A percentile compares a stretch with the other conserved stretches of the same genome.
Evolutionary conservation across 2,329 filamentous ascomycete species (phyloP).

Genomic region (Aurifilum marmelostoma): DNA sequence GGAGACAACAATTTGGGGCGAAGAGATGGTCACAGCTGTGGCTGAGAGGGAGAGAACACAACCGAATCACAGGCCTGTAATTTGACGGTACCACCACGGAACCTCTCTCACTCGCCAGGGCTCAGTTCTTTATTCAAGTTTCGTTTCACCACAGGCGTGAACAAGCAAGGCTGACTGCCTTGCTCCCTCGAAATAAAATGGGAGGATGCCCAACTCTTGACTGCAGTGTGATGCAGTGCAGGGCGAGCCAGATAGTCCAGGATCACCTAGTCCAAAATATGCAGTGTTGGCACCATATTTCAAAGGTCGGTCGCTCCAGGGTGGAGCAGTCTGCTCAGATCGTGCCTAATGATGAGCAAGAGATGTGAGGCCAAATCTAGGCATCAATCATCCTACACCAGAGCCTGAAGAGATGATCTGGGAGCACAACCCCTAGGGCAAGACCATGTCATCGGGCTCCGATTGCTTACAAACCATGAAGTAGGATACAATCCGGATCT

Average conservation of each 20-base stretch:
- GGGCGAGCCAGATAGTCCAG: not conserved
- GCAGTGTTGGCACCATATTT: not conserved
- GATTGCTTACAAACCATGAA: constrained; percentile 13
- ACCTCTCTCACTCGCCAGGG: constrained; percentile 2
- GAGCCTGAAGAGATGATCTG: not conserved
- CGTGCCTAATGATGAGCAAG: not conserved
- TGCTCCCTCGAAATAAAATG: not conserved
- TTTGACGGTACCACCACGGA: not conserved
- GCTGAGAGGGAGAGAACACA: not conserved
- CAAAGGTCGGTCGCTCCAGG: not conserved
- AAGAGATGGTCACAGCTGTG: too few species aligned
- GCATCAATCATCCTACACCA: not conserved
- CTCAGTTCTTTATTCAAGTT: constrained; percentile 6
- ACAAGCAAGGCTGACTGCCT: constrained; percentile 5
- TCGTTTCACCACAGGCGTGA: not conserved
- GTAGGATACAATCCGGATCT: not conserved
- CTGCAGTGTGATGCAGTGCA: not conserved
- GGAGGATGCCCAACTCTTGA: not conserved
- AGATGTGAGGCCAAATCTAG: not conserved
- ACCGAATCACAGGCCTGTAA: not conserved
- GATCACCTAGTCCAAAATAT: not conserved
- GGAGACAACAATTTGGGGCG: too few species aligned
- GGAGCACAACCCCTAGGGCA: too few species aligned
- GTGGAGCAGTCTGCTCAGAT: not conserved
- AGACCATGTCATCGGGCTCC: not conserved